These are phyloP conservation scores for Diutina pseudorugosa DNA, from an alignment of 1,139 yeast species.

Conservation along the genomic window DNA sequence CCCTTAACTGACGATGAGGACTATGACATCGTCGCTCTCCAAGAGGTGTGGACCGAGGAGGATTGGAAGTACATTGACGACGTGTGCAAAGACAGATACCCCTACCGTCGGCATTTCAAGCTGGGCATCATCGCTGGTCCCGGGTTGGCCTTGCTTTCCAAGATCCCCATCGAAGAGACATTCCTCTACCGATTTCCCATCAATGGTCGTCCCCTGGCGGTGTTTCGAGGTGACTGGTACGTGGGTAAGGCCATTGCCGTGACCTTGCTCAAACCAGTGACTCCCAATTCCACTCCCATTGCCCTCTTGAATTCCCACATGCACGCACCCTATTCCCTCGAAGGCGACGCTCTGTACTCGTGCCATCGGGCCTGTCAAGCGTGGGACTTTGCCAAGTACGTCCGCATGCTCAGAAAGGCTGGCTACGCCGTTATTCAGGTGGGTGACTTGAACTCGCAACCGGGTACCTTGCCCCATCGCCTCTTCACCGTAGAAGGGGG, in stretches of 20 bases:
- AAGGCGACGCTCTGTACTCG: constrained; percentile 80
- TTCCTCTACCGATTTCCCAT: constrained; percentile 77
- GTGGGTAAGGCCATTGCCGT: constrained; percentile 89
- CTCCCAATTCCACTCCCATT: constrained; percentile 37
- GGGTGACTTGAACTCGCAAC: constrained; percentile 86
- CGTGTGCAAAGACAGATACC: constrained; percentile 36
- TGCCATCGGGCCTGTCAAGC: constrained; percentile 94
- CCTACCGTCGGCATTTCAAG: constrained; percentile 57
- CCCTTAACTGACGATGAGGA: constrained; percentile 17
- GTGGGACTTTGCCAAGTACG: constrained; percentile 78
- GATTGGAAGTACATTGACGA: constrained; percentile 62
- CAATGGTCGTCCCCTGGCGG: constrained; percentile 90
- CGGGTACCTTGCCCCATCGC: constrained; percentile 73
- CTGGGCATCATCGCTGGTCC: constrained; percentile 90
- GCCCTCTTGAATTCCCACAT: constrained; percentile 85
- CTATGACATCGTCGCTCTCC: constrained; percentile 80
- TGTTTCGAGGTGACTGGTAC: constrained; percentile 92
- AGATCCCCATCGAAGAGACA: constrained; percentile 70
- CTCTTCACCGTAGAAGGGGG: constrained; percentile 62
- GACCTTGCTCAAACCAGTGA: constrained; percentile 47
- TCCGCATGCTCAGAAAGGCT: constrained; percentile 48
- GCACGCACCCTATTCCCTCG: constrained; percentile 86
- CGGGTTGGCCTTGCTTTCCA: constrained; percentile 76
- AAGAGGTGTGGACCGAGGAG: constrained; percentile 82
- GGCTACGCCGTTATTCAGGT: constrained; percentile 84